These are phyloP conservation scores for Myriosclerotinia duriaeana DNA, from an alignment of 2,329 filamentous ascomycete species.

Conservation along the genomic window DNA sequence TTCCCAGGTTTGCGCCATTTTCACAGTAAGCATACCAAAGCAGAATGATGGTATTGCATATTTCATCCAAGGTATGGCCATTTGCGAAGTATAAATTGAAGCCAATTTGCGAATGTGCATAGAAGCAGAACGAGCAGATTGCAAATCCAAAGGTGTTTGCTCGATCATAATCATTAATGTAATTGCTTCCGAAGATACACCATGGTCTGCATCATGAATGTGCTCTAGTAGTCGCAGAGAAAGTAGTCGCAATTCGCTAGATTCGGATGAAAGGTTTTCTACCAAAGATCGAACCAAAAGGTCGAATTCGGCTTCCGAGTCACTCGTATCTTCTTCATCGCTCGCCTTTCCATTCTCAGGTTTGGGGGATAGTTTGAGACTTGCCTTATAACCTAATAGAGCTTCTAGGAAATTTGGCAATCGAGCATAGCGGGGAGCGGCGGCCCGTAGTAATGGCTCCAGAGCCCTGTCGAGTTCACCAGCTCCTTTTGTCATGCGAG, in stretches of 20 bases:
- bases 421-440: constrained; percentile 64
- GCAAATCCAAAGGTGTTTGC: constrained; percentile 71
- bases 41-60: constrained; percentile 76
- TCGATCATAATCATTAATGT: constrained; percentile 75
- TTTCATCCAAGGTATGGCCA: constrained; percentile 63
- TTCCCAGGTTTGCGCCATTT: constrained; percentile 83
- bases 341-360: constrained; percentile 20
- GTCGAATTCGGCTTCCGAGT: constrained; percentile 55
- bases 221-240: constrained; percentile 71
- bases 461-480: constrained; percentile 58
- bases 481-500: constrained; percentile 62
- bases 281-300: constrained; percentile 64
- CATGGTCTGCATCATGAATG: constrained; percentile 52
- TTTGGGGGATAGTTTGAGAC: constrained; percentile 31
- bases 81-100: constrained; percentile 56
- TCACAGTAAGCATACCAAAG: constrained; percentile 86
- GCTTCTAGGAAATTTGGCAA: constrained; percentile 66
- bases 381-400: constrained; percentile 55
- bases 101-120: constrained; percentile 79
- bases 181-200: constrained; percentile 52
- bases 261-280: constrained; percentile 71
- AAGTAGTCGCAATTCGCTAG: constrained; percentile 69
- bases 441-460: constrained; percentile 64
- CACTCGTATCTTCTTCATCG: constrained; percentile 24
- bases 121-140: constrained; percentile 73